Conservation (phyloP, 352 stramenopile genomes). For the Phytophthora kernoviae region DNA sequence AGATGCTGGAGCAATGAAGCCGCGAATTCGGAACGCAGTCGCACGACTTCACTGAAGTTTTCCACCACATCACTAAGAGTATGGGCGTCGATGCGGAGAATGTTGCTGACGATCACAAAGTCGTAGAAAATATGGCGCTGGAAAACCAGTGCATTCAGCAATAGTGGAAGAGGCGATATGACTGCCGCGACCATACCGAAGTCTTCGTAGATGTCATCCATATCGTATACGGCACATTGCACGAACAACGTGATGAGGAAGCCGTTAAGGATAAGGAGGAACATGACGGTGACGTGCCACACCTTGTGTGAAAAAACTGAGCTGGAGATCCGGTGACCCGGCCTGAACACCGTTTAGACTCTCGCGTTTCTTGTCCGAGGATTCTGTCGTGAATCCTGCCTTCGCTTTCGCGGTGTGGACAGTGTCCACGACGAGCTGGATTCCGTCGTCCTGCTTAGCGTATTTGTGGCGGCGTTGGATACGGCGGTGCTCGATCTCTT, state of each 20-base stretch:
- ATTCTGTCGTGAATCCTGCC: background rate
- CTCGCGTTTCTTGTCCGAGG: background rate
- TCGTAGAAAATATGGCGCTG: slow-evolving; percentile 63
- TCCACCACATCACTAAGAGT: slow-evolving; percentile 61
- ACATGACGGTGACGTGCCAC: slow-evolving; percentile 65
- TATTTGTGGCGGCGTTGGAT: background rate
- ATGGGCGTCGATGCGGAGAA: slow-evolving; percentile 50
- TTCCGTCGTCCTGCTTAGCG: background rate
- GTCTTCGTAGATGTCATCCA: slow-evolving; percentile 39
- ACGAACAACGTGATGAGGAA: slow-evolving; percentile 64
- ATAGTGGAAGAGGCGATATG: slow-evolving; percentile 42
- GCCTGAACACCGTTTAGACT: slow-evolving; percentile 17
- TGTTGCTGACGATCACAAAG: slow-evolving; percentile 62
- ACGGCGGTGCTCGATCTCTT: background rate
- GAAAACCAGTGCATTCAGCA: slow-evolving; percentile 55
- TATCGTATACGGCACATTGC: slow-evolving; percentile 58
- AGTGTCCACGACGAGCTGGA: background rate
- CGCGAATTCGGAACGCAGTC: slow-evolving; percentile 55
- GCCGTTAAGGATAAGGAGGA: slow-evolving; percentile 65
- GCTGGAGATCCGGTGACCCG: slow-evolving; percentile 15
- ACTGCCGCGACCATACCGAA: slow-evolving; percentile 33
- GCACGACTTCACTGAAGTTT: slow-evolving; percentile 63
- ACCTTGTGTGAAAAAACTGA: slow-evolving; percentile 63
- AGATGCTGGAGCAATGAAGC: slow-evolving; percentile 33
- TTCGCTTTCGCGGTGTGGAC: background rate